Base-by-base conservation (phyloP, 2,329 filamentous ascomycete genomes). In the Didymella exigua region DNA sequence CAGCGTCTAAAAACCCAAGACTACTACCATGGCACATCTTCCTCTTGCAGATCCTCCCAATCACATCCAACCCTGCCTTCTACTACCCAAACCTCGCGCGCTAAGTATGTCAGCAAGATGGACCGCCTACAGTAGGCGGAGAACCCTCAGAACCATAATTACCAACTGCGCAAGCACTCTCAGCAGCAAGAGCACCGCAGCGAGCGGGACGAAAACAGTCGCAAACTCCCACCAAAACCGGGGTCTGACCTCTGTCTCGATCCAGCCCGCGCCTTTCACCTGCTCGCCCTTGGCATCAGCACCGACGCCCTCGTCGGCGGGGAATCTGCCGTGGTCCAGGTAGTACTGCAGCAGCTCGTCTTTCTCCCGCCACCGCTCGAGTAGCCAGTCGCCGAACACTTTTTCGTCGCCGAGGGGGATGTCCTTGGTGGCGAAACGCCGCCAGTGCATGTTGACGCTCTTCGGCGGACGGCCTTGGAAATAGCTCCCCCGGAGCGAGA, bases 371-470 rank as follows among this genome's bases (percentile, higher is more conserved):
- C 93, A 99, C 38, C 93, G 84, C 33, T 88, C 83, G 40, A 88
- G 82, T 21, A 97, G 78, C 95, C 95, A 99, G 7, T 81, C 68
- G 54, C 93, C 88, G 70, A 99, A 98, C 23, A 82, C 78, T 29
- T 89, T 82, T 7, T 83, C 81, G 63, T 89, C 84, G 42, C 90
- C 82, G 4, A 96, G 80, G 0, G 95, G 95, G 23, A 99, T 93
- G 41, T 91, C 87, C 14, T 83, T 82, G 18, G 96, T 71, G 21
- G 84, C 82, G 76, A 96, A 98, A 18, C 93, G 87, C 48, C 95
- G 87, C 93, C 93, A 99, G 78, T 97, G 88, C 79, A 98, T 91
- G 76, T 97, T 97, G 66, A 98, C 92, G 2, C 91, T 96, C 73
- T 92, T 96, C 5, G 95, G 95, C 0, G 92, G 88, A 0, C 90